phyloP scores from a whole-genome alignment of 2,329 filamentous ascomycete genomes.

The Fusarium compactum region DNA sequence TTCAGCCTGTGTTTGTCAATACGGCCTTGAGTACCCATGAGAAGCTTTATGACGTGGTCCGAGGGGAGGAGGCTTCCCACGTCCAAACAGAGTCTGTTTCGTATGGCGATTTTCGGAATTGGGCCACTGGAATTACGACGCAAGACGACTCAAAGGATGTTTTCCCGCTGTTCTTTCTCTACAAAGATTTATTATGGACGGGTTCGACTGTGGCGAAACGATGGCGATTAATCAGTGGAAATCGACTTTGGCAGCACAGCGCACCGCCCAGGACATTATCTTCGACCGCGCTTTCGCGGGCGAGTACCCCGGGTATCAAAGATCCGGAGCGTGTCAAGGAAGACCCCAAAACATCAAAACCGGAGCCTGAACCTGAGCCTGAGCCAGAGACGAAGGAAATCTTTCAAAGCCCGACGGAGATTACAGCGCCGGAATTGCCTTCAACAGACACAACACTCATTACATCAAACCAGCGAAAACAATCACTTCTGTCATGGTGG shows the following conservation, averaged over 20 bases:
- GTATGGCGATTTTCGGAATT: constrained; percentile 55
- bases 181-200: constrained; percentile 53
- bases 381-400: background rate
- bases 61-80: constrained; percentile 19
- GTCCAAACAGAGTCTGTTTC: background rate
- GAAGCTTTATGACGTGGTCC: constrained; percentile 49
- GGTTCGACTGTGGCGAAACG: constrained; percentile 54
- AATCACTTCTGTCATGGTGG: background rate
- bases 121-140: constrained; percentile 57
- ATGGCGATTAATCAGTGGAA: constrained; percentile 58
- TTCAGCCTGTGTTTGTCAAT: constrained; percentile 54
- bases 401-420: background rate
- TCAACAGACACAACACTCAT: constrained; percentile 1
- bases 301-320: background rate
- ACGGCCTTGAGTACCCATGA: constrained; percentile 52
- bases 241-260: constrained; percentile 49
- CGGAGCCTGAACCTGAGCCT: background rate
- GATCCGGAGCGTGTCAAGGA: background rate
- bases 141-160: constrained; percentile 60
- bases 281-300: background rate
- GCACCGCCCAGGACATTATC: constrained; percentile 6
- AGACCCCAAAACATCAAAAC: background rate
- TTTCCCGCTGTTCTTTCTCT: constrained; percentile 57
- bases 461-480: background rate
- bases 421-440: background rate